These are phyloP conservation scores for Spirogloea muscicola DNA, from an alignment of 139 green algal genomes.

Conservation along the genomic window DNA sequence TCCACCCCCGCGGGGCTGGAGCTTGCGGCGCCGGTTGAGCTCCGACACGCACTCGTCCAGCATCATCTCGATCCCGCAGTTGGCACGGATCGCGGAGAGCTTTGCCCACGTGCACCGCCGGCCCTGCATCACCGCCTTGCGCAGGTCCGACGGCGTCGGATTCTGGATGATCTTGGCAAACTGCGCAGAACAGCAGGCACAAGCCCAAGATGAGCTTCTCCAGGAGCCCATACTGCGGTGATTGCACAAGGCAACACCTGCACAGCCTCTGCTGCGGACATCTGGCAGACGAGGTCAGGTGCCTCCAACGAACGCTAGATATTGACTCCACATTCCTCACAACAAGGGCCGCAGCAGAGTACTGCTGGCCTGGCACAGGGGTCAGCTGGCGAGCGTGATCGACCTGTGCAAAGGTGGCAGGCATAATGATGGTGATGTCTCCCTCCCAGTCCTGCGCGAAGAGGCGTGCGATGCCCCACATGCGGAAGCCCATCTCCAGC, in stretches of 20 bases:
- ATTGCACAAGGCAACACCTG: no score
- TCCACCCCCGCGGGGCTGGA: no score
- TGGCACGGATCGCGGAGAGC: conserved; percentile 49
- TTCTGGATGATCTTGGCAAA: conserved; percentile 46
- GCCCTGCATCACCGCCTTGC: conserved; percentile 45
- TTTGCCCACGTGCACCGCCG: conserved; percentile 50
- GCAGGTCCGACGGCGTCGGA: conserved; percentile 31
- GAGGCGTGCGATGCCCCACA: conserved; percentile 47
- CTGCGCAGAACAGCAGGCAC: no score
- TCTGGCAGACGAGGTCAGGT: no score
- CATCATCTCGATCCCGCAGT: conserved; percentile 54
- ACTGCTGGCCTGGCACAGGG: no score
- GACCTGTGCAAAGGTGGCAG: conserved; percentile 45
- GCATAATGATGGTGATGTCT: conserved; percentile 60
- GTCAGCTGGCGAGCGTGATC: no score
- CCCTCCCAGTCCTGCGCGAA: conserved; percentile 60
- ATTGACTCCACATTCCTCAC: no score
- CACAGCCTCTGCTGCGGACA: no score
- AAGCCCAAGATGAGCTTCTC: no score
- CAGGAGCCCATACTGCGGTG: no score
- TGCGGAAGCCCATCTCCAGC: conserved; percentile 37
- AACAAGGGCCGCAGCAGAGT: no score
- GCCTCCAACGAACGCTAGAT: no score
- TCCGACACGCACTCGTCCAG: conserved; percentile 56
- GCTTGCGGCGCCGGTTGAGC: conserved; percentile 42